phyloP scores from a whole-genome alignment of 2,329 filamentous ascomycete species.

The Graphiopsis chlorocephala region DNA sequence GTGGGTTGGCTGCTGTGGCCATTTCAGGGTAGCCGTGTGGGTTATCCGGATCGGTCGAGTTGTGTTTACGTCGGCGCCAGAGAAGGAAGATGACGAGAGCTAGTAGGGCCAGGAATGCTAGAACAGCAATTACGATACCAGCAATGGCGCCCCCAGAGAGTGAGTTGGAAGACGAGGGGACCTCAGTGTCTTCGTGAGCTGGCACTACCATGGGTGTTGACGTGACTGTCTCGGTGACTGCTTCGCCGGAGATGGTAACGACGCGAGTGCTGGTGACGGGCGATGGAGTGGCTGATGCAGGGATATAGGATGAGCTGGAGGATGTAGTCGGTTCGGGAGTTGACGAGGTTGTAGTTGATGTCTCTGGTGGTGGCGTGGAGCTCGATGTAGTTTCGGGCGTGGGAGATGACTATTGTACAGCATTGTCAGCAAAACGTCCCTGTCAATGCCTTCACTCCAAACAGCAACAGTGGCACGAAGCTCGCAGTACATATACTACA shows the following conservation, averaged over 20 bases:
- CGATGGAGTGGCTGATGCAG: conserved; percentile 24
- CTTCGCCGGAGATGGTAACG: conserved; percentile 43
- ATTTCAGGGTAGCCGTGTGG: conserved; percentile 14
- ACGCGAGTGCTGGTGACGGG: conserved; percentile 38
- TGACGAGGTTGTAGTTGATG: conserved; percentile 18
- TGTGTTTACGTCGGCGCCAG: conserved; percentile 36
- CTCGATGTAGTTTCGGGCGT: not conserved
- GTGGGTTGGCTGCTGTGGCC: conserved; percentile 2
- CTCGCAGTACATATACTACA: not conserved
- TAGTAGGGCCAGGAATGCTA: conserved; percentile 38
- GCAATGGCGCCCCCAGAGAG: conserved; percentile 45
- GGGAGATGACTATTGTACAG: not conserved
- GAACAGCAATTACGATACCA: conserved; percentile 45
- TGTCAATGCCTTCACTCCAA: not conserved
- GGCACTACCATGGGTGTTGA: conserved; percentile 33
- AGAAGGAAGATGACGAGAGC: conserved; percentile 40
- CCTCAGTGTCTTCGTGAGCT: conserved; percentile 22
- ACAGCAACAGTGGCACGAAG: conserved; percentile 6
- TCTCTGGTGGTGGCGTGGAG: conserved; percentile 12
- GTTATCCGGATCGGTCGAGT: not conserved
- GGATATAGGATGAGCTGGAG: conserved; percentile 19
- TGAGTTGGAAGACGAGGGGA: conserved; percentile 13
- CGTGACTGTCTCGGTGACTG: conserved; percentile 46
- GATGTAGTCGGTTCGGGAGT: conserved; percentile 20
- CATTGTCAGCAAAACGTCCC: not conserved